phyloP scores from a whole-genome alignment of 768 basidiomycete species.

The Suillus cothurnatus region DNA sequence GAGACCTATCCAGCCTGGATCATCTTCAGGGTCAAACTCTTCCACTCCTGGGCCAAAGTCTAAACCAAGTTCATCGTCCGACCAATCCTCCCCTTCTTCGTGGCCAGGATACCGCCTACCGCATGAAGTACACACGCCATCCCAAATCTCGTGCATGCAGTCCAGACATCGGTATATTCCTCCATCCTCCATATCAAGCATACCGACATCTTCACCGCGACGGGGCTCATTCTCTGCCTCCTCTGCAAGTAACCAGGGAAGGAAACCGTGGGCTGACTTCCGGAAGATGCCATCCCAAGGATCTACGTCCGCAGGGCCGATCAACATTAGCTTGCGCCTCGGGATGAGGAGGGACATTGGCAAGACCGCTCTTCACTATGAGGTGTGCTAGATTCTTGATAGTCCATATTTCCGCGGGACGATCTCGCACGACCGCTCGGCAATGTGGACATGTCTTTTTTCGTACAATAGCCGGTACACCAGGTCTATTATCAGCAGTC shows the following conservation, averaged over 20 bases:
- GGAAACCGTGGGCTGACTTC: constrained; percentile 17
- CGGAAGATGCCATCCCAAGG: constrained; percentile 72
- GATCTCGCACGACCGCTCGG: constrained; percentile 43
- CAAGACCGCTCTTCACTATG: constrained; percentile 56
- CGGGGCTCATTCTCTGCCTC: constrained; percentile 22
- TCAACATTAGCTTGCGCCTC: constrained; percentile 30
- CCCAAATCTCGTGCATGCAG: constrained; percentile 80
- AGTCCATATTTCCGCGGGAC: constrained; percentile 51
- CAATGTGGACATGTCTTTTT: constrained; percentile 50
- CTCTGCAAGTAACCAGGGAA: constrained; percentile 22
- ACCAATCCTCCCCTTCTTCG: constrained; percentile 24
- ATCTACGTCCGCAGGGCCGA: constrained; percentile 39
- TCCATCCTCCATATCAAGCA: constrained; percentile 74
- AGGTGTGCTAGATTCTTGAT: constrained; percentile 48
- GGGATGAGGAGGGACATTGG: constrained; percentile 18
- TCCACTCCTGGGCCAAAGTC: constrained; percentile 42
- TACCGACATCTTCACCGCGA: constrained; percentile 50
- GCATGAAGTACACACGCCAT: constrained; percentile 64
- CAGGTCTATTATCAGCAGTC: constrained; percentile 28
- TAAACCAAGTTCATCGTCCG: constrained; percentile 33
- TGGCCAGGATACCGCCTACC: constrained; percentile 63
- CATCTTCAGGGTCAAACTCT: constrained; percentile 30
- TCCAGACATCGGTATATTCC: constrained; percentile 76
- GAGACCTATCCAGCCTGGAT: constrained; percentile 36
- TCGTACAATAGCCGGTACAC: constrained; percentile 31